These are phyloP conservation scores for Suzukiozyma palmioleophila DNA, from an alignment of 1,139 yeast genomes.

Conservation along the genomic window DNA sequence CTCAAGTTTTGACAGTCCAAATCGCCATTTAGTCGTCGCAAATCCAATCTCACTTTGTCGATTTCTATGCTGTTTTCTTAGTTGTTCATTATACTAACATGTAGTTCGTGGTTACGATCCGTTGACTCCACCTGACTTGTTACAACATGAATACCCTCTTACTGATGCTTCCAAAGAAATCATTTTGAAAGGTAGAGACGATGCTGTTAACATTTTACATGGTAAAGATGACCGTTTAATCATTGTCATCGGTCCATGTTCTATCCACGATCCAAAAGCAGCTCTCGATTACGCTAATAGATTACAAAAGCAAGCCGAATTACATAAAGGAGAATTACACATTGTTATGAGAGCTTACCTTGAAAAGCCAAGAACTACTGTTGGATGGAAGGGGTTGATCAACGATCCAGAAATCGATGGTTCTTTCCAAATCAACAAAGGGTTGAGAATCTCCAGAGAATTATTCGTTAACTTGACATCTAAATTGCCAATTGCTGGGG, in stretches of 20 bases:
- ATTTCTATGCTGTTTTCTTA: no score
- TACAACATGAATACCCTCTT: slow-evolving; percentile 76
- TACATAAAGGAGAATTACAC: slow-evolving; percentile 69
- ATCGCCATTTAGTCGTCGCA: no score
- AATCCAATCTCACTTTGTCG: no score
- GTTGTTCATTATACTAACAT: slow-evolving; percentile 1
- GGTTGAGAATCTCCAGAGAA: slow-evolving; percentile 81
- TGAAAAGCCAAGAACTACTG: slow-evolving; percentile 98
- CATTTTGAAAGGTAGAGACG: slow-evolving; percentile 74
- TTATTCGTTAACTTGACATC: slow-evolving; percentile 81
- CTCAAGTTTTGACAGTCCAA: no score
- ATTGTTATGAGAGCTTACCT: slow-evolving; percentile 95
- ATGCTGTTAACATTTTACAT: slow-evolving; percentile 64
- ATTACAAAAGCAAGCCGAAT: slow-evolving; percentile 61
- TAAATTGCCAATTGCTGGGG: slow-evolving; percentile 86
- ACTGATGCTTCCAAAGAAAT: slow-evolving; percentile 56
- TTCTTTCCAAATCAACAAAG: slow-evolving; percentile 92
- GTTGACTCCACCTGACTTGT: slow-evolving; percentile 78
- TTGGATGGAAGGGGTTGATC: slow-evolving; percentile 98
- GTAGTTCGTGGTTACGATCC: slow-evolving; percentile 76
- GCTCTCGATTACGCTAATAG: slow-evolving; percentile 84
- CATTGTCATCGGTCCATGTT: slow-evolving; percentile 91
- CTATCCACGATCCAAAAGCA: slow-evolving; percentile 86
- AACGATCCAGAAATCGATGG: slow-evolving; percentile 95
- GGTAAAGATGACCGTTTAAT: slow-evolving; percentile 78